Evolutionary conservation across 2,329 filamentous ascomycete genomes (phyloP).

Genomic region (Exophiala sideris): DNA sequence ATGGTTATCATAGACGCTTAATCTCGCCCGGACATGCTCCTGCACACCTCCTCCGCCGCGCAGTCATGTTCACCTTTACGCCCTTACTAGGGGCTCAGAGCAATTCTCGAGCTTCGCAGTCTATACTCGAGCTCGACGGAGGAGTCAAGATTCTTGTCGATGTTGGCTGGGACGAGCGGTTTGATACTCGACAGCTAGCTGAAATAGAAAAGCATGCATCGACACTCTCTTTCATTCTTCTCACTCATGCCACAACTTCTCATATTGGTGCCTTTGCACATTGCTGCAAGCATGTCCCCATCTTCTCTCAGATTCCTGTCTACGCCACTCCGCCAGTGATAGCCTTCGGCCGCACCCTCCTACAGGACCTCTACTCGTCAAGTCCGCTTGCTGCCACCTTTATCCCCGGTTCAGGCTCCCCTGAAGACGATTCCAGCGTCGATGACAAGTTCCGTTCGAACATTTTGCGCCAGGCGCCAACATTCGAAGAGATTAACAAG

Average conservation of each 20-base stretch:
- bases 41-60: background rate
- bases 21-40: background rate
- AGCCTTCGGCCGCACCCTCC: conserved; percentile 81
- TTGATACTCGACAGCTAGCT: conserved; percentile 75
- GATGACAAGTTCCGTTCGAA: conserved; percentile 43
- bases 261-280: conserved; percentile 93
- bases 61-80: conserved; percentile 88
- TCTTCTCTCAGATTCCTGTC: conserved; percentile 86
- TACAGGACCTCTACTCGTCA: conserved; percentile 89
- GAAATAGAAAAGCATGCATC: conserved; percentile 91
- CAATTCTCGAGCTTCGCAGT: conserved; percentile 75
- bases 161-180: conserved; percentile 92
- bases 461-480: conserved; percentile 67
- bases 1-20: background rate
- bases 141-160: conserved; percentile 94
- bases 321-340: conserved; percentile 95
- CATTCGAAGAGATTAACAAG: conserved; percentile 79
- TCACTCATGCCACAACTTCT: conserved; percentile 88
- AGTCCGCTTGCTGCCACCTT: conserved; percentile 83
- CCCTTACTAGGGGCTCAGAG: conserved; percentile 88
- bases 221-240: conserved; percentile 85
- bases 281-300: conserved; percentile 92
- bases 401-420: conserved; percentile 54
- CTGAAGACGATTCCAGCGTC: conserved; percentile 42
- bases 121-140: conserved; percentile 93